Conservation (phyloP, 192 early-diverging fungal genomes). For the Coemansia sp. region DNA sequence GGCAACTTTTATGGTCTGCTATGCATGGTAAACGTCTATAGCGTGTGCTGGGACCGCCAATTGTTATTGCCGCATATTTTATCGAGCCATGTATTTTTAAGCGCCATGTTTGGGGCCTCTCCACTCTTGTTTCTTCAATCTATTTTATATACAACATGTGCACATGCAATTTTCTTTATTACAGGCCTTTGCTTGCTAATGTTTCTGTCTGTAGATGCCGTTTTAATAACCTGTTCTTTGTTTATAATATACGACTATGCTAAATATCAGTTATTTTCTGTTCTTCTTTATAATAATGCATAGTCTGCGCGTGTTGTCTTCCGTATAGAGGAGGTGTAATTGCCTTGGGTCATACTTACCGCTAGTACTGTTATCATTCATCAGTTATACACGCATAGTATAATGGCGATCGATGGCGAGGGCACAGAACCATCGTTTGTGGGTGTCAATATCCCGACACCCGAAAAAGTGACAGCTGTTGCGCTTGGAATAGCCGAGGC, state of each 20-base stretch:
- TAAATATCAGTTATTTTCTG: not conserved
- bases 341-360: not conserved
- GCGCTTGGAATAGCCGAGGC: conserved; percentile 8
- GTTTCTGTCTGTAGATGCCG: not conserved
- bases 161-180: not conserved
- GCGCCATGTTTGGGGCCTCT: not conserved
- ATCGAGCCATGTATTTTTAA: not conserved
- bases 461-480: conserved; percentile 31
- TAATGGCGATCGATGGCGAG: conserved; percentile 36
- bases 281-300: not conserved
- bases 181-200: not conserved
- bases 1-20: not conserved
- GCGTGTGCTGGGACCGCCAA: not conserved
- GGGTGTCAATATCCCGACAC: conserved; percentile 31
- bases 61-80: not conserved
- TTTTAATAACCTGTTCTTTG: conserved; percentile 7
- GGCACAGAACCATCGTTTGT: conserved; percentile 20
- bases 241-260: not conserved
- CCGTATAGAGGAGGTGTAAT: not conserved
- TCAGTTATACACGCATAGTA: not conserved
- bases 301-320: not conserved
- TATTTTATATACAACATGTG: not conserved
- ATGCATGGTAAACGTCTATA: not conserved
- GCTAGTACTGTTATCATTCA: not conserved
- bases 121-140: not conserved